Evolutionary conservation across 2,329 filamentous ascomycete species (phyloP).

Genomic region (Sphaerulina vaccinii): DNA sequence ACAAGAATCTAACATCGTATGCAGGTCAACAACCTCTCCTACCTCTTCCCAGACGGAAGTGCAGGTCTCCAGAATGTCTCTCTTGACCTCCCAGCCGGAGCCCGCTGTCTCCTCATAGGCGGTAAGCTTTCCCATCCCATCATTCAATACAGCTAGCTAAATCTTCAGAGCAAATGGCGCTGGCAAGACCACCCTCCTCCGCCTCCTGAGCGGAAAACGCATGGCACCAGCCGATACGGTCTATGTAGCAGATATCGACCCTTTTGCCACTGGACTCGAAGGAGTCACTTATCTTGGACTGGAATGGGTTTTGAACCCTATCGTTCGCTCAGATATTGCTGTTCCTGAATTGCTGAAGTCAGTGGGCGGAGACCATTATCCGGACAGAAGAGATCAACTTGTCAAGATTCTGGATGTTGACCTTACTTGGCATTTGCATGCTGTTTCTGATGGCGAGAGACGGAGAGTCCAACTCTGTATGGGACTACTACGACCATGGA

Average conservation of each 20-base stretch:
- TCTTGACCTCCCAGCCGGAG: constrained; percentile 75
- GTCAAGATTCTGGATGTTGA: constrained; percentile 89
- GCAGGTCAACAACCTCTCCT: constrained; percentile 64
- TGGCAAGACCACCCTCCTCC: constrained; percentile 94
- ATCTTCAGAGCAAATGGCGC: constrained; percentile 74
- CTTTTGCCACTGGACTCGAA: constrained; percentile 85
- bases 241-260: constrained; percentile 77
- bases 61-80: constrained; percentile 73
- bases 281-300: constrained; percentile 96
- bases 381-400: constrained; percentile 80
- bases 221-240: constrained; percentile 77
- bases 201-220: constrained; percentile 90
- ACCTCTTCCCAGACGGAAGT: constrained; percentile 83
- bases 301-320: constrained; percentile 97
- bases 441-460: constrained; percentile 88
- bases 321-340: constrained; percentile 92
- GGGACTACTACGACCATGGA: constrained; percentile 90
- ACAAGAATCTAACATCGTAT: not conserved
- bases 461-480: constrained; percentile 92
- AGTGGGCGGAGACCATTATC: constrained; percentile 82
- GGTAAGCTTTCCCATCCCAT: constrained; percentile 47
- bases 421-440: constrained; percentile 89
- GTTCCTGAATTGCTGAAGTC: constrained; percentile 80
- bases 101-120: constrained; percentile 87
- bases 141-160: constrained; percentile 27